Evolutionary conservation across 495 filamentous ascomycete species (phyloP).

Genomic region (Tuber microsphaerosporum): DNA sequence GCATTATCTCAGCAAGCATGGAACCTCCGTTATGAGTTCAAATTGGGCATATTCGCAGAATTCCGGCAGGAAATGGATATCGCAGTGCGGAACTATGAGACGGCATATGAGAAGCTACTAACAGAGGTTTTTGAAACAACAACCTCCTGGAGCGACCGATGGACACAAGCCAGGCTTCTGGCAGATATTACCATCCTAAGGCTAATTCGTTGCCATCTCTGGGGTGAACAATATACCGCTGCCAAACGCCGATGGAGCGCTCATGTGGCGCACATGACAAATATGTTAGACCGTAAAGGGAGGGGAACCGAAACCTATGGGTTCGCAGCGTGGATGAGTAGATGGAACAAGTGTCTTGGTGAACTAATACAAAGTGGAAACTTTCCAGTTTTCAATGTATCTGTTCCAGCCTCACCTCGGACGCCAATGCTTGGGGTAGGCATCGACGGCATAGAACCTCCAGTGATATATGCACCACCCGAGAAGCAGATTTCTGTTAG

Average conservation of each 20-base stretch:
- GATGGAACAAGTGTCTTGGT: slow-evolving; percentile 38
- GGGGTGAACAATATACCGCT: slow-evolving; percentile 63
- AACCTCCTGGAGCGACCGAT: slow-evolving; percentile 75
- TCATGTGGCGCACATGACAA: slow-evolving; percentile 62
- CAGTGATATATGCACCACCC: slow-evolving; percentile 52
- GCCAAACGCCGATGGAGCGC: slow-evolving; percentile 69
- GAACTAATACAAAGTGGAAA: slow-evolving; percentile 29
- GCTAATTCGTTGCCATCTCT: slow-evolving; percentile 69
- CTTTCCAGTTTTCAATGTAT: slow-evolving; percentile 27
- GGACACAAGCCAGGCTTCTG: slow-evolving; percentile 75
- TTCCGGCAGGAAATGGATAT: slow-evolving; percentile 85
- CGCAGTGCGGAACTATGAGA: slow-evolving; percentile 71
- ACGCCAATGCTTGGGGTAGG: slow-evolving; percentile 14
- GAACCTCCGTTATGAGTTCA: slow-evolving; percentile 89
- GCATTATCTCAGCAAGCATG: slow-evolving; percentile 79
- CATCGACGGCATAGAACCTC: slow-evolving; percentile 27
- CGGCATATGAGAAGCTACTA: slow-evolving; percentile 74
- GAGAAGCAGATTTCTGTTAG: slow-evolving; percentile 58
- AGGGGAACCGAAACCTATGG: slow-evolving; percentile 55
- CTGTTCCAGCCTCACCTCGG: not conserved
- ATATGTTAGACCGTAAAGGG: slow-evolving; percentile 71
- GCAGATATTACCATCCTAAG: slow-evolving; percentile 73
- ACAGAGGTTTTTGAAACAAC: slow-evolving; percentile 79
- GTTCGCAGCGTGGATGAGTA: slow-evolving; percentile 32
- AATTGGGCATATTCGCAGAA: slow-evolving; percentile 80